A percentile compares a stretch with the other conserved stretches of the same genome.
These are phyloP conservation scores for Epithemia pelagica DNA, from an alignment of 108 stramenopile genomes.

Conservation along the genomic window DNA sequence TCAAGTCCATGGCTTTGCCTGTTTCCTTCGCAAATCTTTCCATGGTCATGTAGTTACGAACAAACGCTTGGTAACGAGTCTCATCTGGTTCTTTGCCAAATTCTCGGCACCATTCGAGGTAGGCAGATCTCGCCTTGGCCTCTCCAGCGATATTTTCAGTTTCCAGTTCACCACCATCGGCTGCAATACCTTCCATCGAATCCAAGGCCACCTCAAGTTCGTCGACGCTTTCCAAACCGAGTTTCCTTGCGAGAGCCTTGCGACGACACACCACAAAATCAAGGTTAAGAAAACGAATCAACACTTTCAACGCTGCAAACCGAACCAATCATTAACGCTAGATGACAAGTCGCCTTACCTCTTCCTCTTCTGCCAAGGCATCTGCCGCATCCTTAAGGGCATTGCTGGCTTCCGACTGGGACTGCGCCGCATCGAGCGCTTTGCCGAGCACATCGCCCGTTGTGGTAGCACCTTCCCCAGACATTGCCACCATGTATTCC, in stretches of 20 bases:
- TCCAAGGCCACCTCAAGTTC: conserved; percentile 77
- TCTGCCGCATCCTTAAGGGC: conserved; percentile 77
- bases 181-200: conserved; percentile 62
- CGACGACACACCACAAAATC: conserved; percentile 3
- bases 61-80: conserved; percentile 63
- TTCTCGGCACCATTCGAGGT: conserved; percentile 82
- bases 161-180: conserved; percentile 58
- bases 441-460: conserved; percentile 53
- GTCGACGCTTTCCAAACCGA: conserved; percentile 73
- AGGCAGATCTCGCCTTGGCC: conserved; percentile 75
- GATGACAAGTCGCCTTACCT: conserved; percentile 57
- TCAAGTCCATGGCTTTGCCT: conserved; percentile 64
- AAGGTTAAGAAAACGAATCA: conserved; percentile 3
- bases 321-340: neutral
- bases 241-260: conserved; percentile 31
- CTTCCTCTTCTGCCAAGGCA: conserved; percentile 76
- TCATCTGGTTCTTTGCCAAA: conserved; percentile 64
- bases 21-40: conserved; percentile 72
- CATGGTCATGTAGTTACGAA: conserved; percentile 75
- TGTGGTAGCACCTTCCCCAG: conserved; percentile 14
- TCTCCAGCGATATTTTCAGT: conserved; percentile 69
- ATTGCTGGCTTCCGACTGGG: conserved; percentile 61
- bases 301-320: neutral
- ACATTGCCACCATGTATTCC: conserved; percentile 42
- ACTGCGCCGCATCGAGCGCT: conserved; percentile 56